Percentiles rank a stretch among this genome's conserved stretches.
These are phyloP conservation scores for Acanthamoeba royreba DNA, from an alignment of 208 protist species.

Conservation along the genomic window DNA sequence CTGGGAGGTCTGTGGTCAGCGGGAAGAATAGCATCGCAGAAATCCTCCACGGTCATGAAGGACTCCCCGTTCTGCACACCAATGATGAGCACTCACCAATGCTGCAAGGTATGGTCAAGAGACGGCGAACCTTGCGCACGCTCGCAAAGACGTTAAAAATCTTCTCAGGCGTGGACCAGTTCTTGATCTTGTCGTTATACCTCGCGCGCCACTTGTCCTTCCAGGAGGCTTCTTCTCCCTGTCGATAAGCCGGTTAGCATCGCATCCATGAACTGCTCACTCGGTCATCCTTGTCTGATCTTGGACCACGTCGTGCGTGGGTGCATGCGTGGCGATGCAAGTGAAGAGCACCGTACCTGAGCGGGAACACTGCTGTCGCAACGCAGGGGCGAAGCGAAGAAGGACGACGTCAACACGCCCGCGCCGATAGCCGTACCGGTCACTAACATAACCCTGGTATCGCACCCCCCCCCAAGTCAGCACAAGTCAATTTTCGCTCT, in stretches of 20 bases:
- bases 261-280: no score
- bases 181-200: not conserved
- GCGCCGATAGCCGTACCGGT: not conserved
- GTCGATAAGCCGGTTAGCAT: no score
- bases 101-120: not conserved
- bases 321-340: no score
- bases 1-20: not conserved
- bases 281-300: not conserved
- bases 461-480: not conserved
- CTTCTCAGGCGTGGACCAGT: not conserved
- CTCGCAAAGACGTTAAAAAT: not conserved
- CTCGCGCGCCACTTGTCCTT: not conserved
- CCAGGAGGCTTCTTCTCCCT: not conserved
- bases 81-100: no score
- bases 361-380: not conserved
- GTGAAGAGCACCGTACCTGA: no score
- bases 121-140: not conserved
- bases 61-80: not conserved
- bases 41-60: not conserved
- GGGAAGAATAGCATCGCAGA: not conserved
- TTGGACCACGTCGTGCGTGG: no score
- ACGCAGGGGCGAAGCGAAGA: not conserved
- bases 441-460: not conserved
- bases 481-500: not conserved
- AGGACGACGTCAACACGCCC: not conserved